These are phyloP conservation scores for Nothopassalora personata DNA, from an alignment of 2,329 filamentous ascomycete species.

Conservation along the genomic window DNA sequence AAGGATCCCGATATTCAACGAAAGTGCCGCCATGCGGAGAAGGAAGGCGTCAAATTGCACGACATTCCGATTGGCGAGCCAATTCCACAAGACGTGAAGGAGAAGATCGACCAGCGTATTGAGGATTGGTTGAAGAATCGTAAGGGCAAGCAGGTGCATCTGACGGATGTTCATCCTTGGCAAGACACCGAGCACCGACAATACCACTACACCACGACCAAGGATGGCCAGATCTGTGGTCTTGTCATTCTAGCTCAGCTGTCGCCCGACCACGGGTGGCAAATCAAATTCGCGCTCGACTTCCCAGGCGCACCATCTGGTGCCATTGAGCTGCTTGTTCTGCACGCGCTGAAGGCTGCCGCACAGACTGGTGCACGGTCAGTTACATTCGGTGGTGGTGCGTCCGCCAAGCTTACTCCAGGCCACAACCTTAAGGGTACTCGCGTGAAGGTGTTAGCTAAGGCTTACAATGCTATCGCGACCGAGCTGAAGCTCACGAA, in stretches of 20 bases:
- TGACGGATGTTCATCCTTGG: constrained; percentile 88
- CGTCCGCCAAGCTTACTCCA: constrained; percentile 65
- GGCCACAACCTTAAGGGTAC: constrained; percentile 78
- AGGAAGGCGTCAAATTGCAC: constrained; percentile 74
- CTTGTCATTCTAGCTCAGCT: constrained; percentile 81
- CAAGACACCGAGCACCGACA: constrained; percentile 75
- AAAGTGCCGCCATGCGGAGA: constrained; percentile 75
- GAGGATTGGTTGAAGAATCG: constrained; percentile 73
- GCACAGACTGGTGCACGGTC: constrained; percentile 55
- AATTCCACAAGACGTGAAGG: constrained; percentile 60
- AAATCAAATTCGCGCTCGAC: constrained; percentile 94
- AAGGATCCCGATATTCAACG: constrained; percentile 62
- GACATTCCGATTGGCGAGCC: constrained; percentile 63
- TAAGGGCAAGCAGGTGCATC: constrained; percentile 80
- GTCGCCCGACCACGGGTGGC: constrained; percentile 75
- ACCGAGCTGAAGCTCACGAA: constrained; percentile 75
- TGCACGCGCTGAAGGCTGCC: constrained; percentile 61
- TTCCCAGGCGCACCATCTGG: constrained; percentile 84
- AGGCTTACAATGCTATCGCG: constrained; percentile 75
- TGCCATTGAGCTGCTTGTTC: constrained; percentile 77
- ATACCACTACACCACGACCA: constrained; percentile 75
- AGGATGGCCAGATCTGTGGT: constrained; percentile 65
- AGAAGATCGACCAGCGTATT: constrained; percentile 67
- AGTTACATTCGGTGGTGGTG: constrained; percentile 85
- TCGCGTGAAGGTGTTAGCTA: constrained; percentile 73